A percentile compares a stretch with the other conserved stretches of the same genome.
These are phyloP conservation scores for Calamus simplicifolius DNA, from an alignment of 176 grass and related monocot species.

Conservation along the genomic window DNA sequence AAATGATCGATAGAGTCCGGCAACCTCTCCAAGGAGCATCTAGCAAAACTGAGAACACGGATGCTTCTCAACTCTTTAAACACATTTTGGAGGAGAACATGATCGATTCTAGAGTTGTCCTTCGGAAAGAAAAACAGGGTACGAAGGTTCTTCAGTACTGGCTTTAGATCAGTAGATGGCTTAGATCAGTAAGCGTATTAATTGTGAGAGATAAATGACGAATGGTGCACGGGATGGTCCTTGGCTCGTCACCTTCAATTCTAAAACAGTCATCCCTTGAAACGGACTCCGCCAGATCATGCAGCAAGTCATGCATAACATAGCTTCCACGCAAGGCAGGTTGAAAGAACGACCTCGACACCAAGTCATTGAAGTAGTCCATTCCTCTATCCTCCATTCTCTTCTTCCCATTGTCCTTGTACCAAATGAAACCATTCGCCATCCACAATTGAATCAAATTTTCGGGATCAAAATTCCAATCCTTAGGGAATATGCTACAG, in stretches of 20 bases:
- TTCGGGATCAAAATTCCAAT: slow-evolving; percentile 28
- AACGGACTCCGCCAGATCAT: slow-evolving; percentile 30
- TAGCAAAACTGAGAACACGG: slow-evolving; percentile 7
- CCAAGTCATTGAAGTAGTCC: slow-evolving; percentile 22
- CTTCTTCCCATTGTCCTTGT: not conserved
- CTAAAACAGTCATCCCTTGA: slow-evolving; percentile 3
- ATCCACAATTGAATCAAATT: slow-evolving; percentile 33
- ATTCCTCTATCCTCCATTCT: slow-evolving; percentile 18
- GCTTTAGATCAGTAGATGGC: too few relatives aligned
- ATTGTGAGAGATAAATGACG: slow-evolving; percentile 13
- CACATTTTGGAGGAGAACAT: not conserved
- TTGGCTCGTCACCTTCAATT: not conserved
- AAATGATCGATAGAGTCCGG: slow-evolving; percentile 10
- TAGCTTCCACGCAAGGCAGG: not conserved
- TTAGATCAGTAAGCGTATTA: too few relatives aligned
- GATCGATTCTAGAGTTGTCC: too few relatives aligned
- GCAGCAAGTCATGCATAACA: slow-evolving; percentile 44
- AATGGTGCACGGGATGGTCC: not conserved
- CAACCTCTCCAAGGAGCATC: slow-evolving; percentile 3
- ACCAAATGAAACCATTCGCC: slow-evolving; percentile 23
- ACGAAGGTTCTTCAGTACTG: not conserved
- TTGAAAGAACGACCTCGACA: slow-evolving; percentile 31
- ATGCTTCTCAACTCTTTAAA: slow-evolving; percentile 1
- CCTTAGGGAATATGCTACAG: slow-evolving; percentile 42
- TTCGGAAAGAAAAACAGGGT: too few relatives aligned